These are phyloP conservation scores for Lagerstroemia speciosa DNA, from an alignment of 345 rosid genomes.

Conservation along the genomic window DNA sequence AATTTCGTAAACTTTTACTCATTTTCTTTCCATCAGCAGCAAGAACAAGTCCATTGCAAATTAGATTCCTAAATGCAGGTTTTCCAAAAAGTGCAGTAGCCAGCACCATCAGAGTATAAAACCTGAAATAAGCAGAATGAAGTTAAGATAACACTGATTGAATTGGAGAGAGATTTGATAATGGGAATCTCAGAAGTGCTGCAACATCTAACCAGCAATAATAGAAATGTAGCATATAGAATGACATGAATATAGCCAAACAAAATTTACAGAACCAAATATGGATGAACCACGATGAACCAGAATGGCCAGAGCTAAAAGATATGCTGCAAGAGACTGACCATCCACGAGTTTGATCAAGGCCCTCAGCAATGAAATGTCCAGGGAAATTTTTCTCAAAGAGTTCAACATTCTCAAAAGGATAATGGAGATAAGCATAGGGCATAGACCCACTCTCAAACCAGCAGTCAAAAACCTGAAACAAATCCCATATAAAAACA, in stretches of 20 bases:
- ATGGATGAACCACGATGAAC: not conserved
- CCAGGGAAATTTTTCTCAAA: conserved; percentile 97
- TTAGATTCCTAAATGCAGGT: conserved; percentile 87
- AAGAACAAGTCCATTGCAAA: conserved; percentile 96
- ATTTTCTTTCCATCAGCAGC: conserved; percentile 99
- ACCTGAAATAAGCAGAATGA: conserved; percentile 38
- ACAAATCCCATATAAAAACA: not conserved
- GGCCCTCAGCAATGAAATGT: conserved; percentile 95
- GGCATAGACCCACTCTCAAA: conserved; percentile 99
- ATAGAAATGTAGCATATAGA: no score
- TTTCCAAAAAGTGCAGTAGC: conserved; percentile 93
- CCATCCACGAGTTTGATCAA: conserved; percentile 99
- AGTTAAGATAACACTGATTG: not conserved
- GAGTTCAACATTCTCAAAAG: conserved; percentile 84
- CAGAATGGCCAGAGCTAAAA: not conserved
- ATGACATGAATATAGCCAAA: no score
- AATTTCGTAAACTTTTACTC: conserved; percentile 82
- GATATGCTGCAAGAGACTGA: conserved; percentile 34
- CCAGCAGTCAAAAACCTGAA: conserved; percentile 99
- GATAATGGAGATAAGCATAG: conserved; percentile 96
- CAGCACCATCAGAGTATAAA: conserved; percentile 97
- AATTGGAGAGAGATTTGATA: not conserved
- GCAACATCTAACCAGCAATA: not conserved
- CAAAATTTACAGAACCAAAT: no score
- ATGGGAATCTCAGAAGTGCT: not conserved